A percentile compares a stretch with the other conserved stretches of the same genome.
Conservation (phyloP, 345 rosid genomes). For the Arabidopsis suecica region DNA sequence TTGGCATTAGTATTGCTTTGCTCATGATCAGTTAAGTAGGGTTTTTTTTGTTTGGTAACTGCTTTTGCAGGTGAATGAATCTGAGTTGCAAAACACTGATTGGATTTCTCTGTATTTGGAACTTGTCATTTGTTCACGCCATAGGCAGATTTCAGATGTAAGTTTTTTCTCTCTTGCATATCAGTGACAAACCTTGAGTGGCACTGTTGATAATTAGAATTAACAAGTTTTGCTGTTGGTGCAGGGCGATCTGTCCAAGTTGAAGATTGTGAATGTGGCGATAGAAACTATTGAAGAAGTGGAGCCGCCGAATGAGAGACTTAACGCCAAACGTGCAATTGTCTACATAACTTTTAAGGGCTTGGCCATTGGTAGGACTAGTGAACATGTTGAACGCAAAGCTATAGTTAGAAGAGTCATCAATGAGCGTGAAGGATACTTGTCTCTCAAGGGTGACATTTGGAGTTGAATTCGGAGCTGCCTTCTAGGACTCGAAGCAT, state of each 20-base stretch:
- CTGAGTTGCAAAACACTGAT: background rate
- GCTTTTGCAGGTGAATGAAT: background rate
- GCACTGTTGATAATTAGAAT: too few species aligned
- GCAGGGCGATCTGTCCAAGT: background rate
- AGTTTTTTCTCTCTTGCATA: background rate
- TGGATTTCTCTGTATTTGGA: background rate
- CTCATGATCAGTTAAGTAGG: background rate
- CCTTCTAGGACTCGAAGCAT: too few species aligned
- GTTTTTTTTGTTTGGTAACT: too few species aligned
- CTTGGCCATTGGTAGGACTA: background rate
- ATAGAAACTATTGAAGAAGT: background rate
- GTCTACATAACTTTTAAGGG: background rate
- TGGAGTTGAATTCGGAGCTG: background rate
- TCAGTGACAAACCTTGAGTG: too few species aligned
- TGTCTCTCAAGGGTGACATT: background rate
- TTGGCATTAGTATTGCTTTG: background rate
- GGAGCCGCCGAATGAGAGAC: background rate
- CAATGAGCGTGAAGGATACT: background rate
- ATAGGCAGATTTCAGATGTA: background rate
- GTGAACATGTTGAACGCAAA: background rate
- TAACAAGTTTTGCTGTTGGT: background rate
- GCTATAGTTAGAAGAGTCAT: background rate
- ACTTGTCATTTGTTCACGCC: background rate
- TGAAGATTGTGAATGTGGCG: background rate
- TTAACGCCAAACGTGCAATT: background rate